Percentiles rank a stretch among this genome's conserved stretches.
These are phyloP conservation scores for Metschnikowia hibisci DNA, from an alignment of 805 yeast species.

Conservation along the genomic window DNA sequence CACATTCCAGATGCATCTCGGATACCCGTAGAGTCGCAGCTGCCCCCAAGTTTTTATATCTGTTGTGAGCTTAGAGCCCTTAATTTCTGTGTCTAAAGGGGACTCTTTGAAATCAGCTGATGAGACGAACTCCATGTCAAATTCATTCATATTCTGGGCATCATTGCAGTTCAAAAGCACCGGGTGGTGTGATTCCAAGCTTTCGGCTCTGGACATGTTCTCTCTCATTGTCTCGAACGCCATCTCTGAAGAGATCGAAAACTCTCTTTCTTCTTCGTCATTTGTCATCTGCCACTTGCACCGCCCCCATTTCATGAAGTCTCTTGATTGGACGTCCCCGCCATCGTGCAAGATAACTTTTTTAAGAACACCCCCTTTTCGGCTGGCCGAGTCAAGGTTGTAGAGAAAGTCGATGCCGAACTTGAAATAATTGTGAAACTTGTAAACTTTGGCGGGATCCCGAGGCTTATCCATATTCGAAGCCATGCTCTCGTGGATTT, in stretches of 20 bases:
- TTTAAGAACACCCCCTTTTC: constrained; percentile 32
- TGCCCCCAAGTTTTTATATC: constrained; percentile 41
- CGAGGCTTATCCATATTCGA: constrained; percentile 18
- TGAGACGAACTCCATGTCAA: constrained; percentile 33
- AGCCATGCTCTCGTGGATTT: constrained; percentile 27
- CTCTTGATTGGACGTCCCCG: constrained; percentile 44
- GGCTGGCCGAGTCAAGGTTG: constrained; percentile 29
- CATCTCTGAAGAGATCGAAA: constrained; percentile 24
- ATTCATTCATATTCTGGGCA: constrained; percentile 33
- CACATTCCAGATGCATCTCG: constrained; percentile 42
- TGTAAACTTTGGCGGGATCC: constrained; percentile 20
- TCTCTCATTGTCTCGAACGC: constrained; percentile 20
- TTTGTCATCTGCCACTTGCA: constrained; percentile 41
- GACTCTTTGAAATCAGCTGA: constrained; percentile 16
- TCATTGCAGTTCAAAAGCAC: constrained; percentile 38
- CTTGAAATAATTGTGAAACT: constrained; percentile 55
- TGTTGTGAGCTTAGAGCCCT: constrained; percentile 8
- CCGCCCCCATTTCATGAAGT: constrained; percentile 52
- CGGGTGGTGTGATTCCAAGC: constrained; percentile 23
- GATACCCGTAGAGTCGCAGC: constrained; percentile 37
- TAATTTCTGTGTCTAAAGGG: constrained; percentile 5
- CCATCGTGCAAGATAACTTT: constrained; percentile 53
- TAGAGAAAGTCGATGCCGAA: constrained; percentile 55
- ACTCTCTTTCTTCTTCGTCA: constrained; percentile 4
- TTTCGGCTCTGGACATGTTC: constrained; percentile 13